Conservation (phyloP, 2,329 filamentous ascomycete species). For the Arthrinium phaeospermum region DNA sequence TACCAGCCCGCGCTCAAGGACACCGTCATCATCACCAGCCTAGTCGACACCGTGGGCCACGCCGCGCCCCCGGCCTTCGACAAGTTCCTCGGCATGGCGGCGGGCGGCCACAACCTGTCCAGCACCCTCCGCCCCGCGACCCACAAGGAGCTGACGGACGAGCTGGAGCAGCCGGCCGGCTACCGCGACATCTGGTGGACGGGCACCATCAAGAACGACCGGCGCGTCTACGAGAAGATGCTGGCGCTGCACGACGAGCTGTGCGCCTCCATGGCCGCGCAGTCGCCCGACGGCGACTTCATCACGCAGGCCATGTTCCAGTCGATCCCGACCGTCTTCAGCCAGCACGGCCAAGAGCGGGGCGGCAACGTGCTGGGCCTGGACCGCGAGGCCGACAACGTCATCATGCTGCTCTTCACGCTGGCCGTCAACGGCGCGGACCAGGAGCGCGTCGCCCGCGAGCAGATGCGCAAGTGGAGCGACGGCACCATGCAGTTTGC, state of each 20-base stretch:
- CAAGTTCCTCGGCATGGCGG: constrained; percentile 3
- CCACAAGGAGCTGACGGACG: constrained; percentile 13
- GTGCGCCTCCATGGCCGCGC: constrained; percentile 38
- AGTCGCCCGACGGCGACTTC: constrained; percentile 37
- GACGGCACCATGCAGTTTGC: constrained; percentile 35
- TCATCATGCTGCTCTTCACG: constrained; percentile 37
- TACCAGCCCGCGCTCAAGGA: constrained; percentile 24
- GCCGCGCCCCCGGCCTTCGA: constrained; percentile 2
- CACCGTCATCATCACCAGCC: constrained; percentile 24
- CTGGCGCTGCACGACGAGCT: constrained; percentile 47
- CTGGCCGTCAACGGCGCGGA: constrained; percentile 39
- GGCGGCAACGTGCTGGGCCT: constrained; percentile 49
- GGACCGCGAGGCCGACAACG: constrained; percentile 39
- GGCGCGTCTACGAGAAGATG: constrained; percentile 40
- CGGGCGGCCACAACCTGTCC: neutral
- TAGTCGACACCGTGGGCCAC: constrained; percentile 24
- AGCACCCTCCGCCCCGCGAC: constrained; percentile 14
- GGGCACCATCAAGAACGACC: constrained; percentile 28
- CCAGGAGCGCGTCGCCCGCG: constrained; percentile 35
- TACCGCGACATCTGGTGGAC: constrained; percentile 32
- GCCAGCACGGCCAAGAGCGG: constrained; percentile 38
- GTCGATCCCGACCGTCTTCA: constrained; percentile 45
- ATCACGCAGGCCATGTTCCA: constrained; percentile 41
- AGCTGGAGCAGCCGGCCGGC: constrained; percentile 24
- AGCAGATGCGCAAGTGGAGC: constrained; percentile 37